Conservation (phyloP, 202 grass and related monocot genomes). For the Zizania palustris region DNA sequence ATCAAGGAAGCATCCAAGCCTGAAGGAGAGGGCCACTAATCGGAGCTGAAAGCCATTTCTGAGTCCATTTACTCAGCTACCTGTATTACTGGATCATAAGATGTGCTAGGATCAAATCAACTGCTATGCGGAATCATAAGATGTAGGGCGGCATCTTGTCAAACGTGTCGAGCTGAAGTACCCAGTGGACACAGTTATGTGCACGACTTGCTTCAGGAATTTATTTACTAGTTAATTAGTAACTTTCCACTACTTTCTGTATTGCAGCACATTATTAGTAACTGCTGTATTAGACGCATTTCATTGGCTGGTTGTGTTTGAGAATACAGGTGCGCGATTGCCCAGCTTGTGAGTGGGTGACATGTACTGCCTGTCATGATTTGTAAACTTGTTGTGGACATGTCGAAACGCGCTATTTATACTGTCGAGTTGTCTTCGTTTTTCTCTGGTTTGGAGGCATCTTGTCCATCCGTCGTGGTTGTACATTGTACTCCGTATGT, state of each 20-base stretch:
- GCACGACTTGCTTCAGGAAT: constrained; percentile 27
- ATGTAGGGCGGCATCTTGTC: constrained; percentile 23
- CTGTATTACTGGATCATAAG: constrained; percentile 47
- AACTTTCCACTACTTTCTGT: constrained; percentile 38
- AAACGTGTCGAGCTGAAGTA: constrained; percentile 35
- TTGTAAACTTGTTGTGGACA: background rate
- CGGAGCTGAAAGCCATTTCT: constrained; percentile 13
- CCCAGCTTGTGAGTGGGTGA: too few species aligned
- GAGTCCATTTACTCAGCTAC: constrained; percentile 40
- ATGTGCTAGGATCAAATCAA: constrained; percentile 42
- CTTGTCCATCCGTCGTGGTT: too few species aligned
- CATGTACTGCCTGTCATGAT: background rate
- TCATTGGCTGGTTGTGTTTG: constrained; percentile 35
- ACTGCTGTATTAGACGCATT: constrained; percentile 40
- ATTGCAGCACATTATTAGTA: constrained; percentile 44
- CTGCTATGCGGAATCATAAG: constrained; percentile 41
- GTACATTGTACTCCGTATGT: too few species aligned
- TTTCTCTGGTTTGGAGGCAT: too few species aligned
- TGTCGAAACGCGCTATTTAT: background rate
- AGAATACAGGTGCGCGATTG: constrained; percentile 1
- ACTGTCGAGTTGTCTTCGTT: too few species aligned
- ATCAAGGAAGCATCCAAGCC: constrained; percentile 70
- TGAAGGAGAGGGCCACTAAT: constrained; percentile 58
- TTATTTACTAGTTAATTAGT: constrained; percentile 37
- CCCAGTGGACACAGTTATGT: constrained; percentile 41